A percentile compares a stretch with the other conserved stretches of the same genome.
These are phyloP conservation scores for Fusarium nelsonii DNA, from an alignment of 2,329 filamentous ascomycete species.

Conservation along the genomic window DNA sequence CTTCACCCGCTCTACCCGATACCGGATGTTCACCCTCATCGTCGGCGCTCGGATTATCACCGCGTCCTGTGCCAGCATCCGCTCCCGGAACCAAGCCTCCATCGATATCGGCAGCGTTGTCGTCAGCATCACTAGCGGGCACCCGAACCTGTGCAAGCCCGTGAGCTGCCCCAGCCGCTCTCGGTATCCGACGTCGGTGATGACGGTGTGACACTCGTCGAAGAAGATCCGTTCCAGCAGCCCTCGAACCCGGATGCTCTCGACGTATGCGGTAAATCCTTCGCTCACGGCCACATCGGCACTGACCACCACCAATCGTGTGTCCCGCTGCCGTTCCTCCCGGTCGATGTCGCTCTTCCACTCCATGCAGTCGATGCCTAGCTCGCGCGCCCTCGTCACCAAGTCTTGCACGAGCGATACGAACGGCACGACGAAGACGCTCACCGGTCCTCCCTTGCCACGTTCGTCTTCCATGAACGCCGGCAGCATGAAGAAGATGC, in stretches of 20 bases:
- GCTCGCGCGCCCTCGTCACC: not conserved
- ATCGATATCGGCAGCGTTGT: not conserved
- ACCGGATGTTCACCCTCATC: not conserved
- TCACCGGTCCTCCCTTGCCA: not conserved
- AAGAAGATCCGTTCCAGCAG: no score
- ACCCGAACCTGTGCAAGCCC: not conserved
- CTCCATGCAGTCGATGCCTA: not conserved
- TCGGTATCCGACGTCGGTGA: no score
- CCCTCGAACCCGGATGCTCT: no score
- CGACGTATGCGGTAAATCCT: no score
- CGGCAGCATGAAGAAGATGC: not conserved
- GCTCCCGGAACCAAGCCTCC: not conserved
- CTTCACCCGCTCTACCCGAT: not conserved
- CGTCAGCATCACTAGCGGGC: not conserved
- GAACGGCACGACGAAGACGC: not conserved
- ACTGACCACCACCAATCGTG: no score
- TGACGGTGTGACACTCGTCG: no score
- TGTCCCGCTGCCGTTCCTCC: not conserved
- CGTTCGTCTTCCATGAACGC: not conserved
- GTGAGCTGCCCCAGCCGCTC: not conserved
- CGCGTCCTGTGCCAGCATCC: not conserved
- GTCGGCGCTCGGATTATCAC: not conserved
- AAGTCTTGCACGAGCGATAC: not conserved
- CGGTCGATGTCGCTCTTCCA: not conserved
- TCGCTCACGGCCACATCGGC: no score